Evolutionary conservation across 148 eudicot species (phyloP).

Genomic region (Cornus controversa): DNA sequence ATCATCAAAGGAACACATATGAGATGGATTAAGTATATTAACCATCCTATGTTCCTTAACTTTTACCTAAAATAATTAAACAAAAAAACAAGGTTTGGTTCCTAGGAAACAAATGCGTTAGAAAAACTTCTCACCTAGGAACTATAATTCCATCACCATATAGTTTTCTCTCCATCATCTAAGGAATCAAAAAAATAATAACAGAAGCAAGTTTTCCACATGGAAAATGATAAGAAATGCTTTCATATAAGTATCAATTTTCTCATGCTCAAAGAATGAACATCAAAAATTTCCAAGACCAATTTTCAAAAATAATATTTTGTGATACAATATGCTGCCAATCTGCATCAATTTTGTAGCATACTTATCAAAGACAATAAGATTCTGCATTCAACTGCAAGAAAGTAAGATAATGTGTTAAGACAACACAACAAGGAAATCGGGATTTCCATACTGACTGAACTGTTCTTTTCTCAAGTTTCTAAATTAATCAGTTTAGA

Average conservation of each 20-base stretch:
- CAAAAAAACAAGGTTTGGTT: too few species aligned
- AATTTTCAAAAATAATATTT: too few species aligned
- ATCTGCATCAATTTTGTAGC: not conserved
- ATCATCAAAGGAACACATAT: too few species aligned
- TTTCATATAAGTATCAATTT: too few species aligned
- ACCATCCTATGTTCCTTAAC: too few species aligned
- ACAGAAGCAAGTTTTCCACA: not conserved
- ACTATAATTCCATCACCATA: not conserved
- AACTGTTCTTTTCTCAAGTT: not conserved
- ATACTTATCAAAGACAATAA: not conserved
- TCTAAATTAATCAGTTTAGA: not conserved
- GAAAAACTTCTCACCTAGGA: not conserved
- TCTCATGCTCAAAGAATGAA: too few species aligned
- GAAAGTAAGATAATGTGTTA: not conserved
- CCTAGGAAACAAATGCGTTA: too few species aligned
- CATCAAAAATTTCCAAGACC: not conserved
- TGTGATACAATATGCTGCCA: not conserved
- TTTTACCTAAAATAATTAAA: too few species aligned
- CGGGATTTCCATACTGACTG: not conserved
- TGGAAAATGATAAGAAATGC: too few species aligned
- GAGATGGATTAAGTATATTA: too few species aligned
- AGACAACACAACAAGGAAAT: not conserved
- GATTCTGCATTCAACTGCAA: not conserved
- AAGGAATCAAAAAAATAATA: not conserved
- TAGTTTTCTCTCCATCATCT: not conserved